A percentile compares a stretch with the other conserved stretches of the same genome.
phyloP scores from a whole-genome alignment of 2,329 filamentous ascomycete species.

The Colletotrichum euphorbiae region DNA sequence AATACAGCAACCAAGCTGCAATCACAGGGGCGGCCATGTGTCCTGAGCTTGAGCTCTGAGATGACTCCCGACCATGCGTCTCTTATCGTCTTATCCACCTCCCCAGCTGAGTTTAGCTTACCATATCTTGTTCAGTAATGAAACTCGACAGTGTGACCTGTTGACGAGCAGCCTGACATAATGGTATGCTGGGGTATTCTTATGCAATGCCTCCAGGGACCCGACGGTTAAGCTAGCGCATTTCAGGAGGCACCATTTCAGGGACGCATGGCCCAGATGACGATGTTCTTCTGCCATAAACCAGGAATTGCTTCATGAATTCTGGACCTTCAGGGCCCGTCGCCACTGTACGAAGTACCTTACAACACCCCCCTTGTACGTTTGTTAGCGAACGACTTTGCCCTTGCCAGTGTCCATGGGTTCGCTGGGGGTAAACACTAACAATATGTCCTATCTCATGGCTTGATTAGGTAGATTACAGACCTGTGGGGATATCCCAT shows the following conservation, averaged over 20 bases:
- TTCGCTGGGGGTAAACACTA: too few species aligned
- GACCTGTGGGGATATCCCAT: too few species aligned
- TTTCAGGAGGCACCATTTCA: background rate
- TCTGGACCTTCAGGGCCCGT: constrained; percentile 8
- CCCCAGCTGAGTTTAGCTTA: background rate
- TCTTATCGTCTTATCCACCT: constrained; percentile 7
- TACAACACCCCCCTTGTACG: too few species aligned
- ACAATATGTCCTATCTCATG: too few species aligned
- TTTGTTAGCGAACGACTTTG: too few species aligned
- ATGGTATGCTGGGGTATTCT: constrained; percentile 17
- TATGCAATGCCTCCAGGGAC: constrained; percentile 1
- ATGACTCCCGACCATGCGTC: background rate
- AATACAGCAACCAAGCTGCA: background rate
- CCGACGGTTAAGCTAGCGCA: constrained; percentile 2
- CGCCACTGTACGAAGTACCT: too few species aligned
- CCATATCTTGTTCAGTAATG: background rate
- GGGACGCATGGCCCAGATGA: constrained; percentile 24
- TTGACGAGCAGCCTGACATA: background rate
- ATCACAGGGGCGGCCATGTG: background rate
- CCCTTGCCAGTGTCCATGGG: too few species aligned
- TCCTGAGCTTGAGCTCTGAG: too few species aligned
- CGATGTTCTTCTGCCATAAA: constrained; percentile 31
- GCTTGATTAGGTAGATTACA: too few species aligned
- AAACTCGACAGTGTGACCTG: background rate
- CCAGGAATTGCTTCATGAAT: constrained; percentile 28